Base-by-base conservation (phyloP, 2,329 filamentous ascomycete genomes). In the Zasmidium citrigriseum region DNA sequence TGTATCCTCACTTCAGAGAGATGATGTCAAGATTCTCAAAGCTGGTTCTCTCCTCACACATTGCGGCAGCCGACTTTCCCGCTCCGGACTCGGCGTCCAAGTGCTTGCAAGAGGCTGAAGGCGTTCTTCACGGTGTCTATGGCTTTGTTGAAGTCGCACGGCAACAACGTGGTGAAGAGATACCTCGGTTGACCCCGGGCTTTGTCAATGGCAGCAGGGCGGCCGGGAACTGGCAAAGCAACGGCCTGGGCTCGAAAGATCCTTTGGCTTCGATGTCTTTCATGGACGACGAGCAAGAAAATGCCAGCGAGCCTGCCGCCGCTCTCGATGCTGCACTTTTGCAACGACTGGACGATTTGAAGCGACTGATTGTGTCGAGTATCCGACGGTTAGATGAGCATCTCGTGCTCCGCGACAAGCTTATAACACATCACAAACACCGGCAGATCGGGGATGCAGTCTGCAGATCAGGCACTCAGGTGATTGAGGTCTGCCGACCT, bases 1-100 rank as follows among this genome's bases (percentile, higher is more conserved):
- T 99, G 16, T 98, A 98, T 71, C 95, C 95, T 22, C 93, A 98
- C 75, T 99, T 99, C 77, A 84, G 95, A 54, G 95, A 98, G 72
- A 98, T 98, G 88, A 99, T 99, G 95, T 98, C 95, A 46, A 93
- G 96, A 68, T 99, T 99, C 74, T 98, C 95, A n/a, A 99, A 99
- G 75, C 82, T 99, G 10, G 95, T 99, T 46, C 88, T 99, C 50
- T 99, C 95, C 2, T 98, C 95, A 14, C 95, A 99, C 72, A 97
- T 99, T 72, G 95, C 95, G 41, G 92, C 93, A 4, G 91, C 93
- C 29, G 95, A 99, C 77, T 98, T 92, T 86, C 93, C 93, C 9
- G 92, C 93, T 55, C 88, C 91, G 16, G 95, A 99, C 75, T 96
- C 93, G 0, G 90, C 93, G 61, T 89, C 95, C 55, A 99, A 99